Base-by-base conservation (phyloP, 73 alveolate species). In the Paraurostyla sp. region DNA sequence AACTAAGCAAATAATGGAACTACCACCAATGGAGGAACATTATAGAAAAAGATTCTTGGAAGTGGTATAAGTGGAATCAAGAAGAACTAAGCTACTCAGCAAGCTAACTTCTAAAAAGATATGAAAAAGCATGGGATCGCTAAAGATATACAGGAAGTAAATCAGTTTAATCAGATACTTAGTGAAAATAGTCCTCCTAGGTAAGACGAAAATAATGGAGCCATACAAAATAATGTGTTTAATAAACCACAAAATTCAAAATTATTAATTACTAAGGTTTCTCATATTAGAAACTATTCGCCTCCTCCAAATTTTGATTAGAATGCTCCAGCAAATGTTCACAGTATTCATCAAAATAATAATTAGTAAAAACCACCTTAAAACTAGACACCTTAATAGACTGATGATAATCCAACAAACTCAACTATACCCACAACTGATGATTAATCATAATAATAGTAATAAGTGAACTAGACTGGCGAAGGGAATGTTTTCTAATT, bases 111-210 rank as follows among this genome's bases (percentile, higher is more conserved):
- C 41, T 36, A 48, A 22, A 73, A 73, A 27, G 87, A 73, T 2
- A 73, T 73, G 87, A 73, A 73, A 33, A 73, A 43, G 59, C 87
- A 73, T 27, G 87, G 87, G 3, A 73, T 73, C n/a, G 71, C 49
- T 0, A 73, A 73, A 50, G 87, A 73, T 48, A 73, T 73, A 1
- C 87, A 73, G 4, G 87, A 73, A 23, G 87, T 73, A 0, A 30
- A 71, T 27, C 46, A 73, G 36, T 48, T 73, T 20, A 35, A 18
- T 13, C 7, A 42, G 49, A 27, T 23, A 6, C 18, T 73, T 1
- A 73, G 23, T 23, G 87, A 50, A 11, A 25, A 18, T 36, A 18
- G 65, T 22, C 73, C 87, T 23, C 87, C 87, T 23, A 45, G 71
- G 33, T 15, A 18, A 18, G 87, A 73, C 40, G 73, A 65, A 11